Evolutionary conservation across 2,329 filamentous ascomycete species (phyloP), one percentile per base, ranked within the genome.

Genomic region (Albifimbria verrucaria): DNA sequence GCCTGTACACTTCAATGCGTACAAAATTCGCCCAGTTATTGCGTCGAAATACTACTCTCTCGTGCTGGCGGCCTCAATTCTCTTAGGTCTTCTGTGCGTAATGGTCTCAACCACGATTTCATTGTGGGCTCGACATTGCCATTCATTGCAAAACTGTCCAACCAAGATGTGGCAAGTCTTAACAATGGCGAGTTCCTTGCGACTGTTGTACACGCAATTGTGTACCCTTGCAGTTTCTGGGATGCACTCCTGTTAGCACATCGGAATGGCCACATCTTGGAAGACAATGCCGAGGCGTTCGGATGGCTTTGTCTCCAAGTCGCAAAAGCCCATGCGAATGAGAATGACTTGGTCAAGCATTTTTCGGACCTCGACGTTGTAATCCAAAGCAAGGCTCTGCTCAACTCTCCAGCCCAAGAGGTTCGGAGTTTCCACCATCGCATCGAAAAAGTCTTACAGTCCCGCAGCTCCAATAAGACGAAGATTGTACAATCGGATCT

Each of bases 291-390:
- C 32, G 59, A 67, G 17, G 62, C 69, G 0, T 76, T 83, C 53
- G 72, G 72, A 1, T 82, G 79, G 78, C 63, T 83, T 2, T 67
- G 73, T 2, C 57, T 76, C 3, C 74, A 83, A 51, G 64, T 86
- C 10, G 59, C 70, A 0, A 53, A 61, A 2, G 55, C 53, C 15
- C 56, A 55, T 10, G 56, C 65, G 1, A 41, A 59, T 1, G 54
- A 58, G 1, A 39, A 59, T 1, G 54, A 59, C 0, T 51, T 66
- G 0, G 42, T 42, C n/a, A 1, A 4, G 0, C 59, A 65, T 5
- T 52, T 47, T 3, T 21, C 15, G 0, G 57, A 60, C 1, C 63
- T 71, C n/a, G 55, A 57, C 5, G 51, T 60, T 3, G 39, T 69
- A 7, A 58, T 70, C 47, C 54, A 67, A 0, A 25, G 53, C 1